Evolutionary conservation across 2,329 filamentous ascomycete species (phyloP), one percentile per base, ranked within the genome.

Genomic region (Ceratocystis papillata): DNA sequence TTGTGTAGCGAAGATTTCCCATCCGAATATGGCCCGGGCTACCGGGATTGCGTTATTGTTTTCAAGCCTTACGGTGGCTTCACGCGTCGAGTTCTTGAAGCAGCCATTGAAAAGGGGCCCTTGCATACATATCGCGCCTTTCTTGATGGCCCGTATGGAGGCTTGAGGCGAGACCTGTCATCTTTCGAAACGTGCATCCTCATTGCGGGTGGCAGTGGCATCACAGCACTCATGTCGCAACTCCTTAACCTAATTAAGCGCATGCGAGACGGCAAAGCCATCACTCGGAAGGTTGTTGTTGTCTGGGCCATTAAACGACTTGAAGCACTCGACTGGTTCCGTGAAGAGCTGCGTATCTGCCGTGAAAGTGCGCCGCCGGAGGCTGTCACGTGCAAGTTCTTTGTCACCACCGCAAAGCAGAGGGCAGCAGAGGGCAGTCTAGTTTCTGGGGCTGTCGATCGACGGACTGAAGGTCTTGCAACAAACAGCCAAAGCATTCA

Each of bases 321-420:
- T 15, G 93, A 96, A 75, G 90, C 90, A 0, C 90, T 97, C 86
- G 90, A 96, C 73, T 97, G 93, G 93, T 97, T 96, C 80, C 89
- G 90, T 70, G 92, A 96, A 76, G 93, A 96, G 75, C 80, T 96
- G 67, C 84, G 91, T 61, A 96, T 96, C 71, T 96, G 93, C 76
- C 84, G 90, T 71, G 90, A 96, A 75, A 87, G 86, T 62, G 92
- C 93, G 8, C 93, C 93, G 1, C 88, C 89, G 0, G 90, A 94
- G 73, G 88, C 89, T 37, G 89, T 96, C 7, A 89, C 89, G 28
- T 96, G 92, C 78, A 92, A 96, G 74, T 96, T 96, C 79, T 96
- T 90, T 76, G 89, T 96, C 70, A 97, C 93, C 0, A 85, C 87
- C 0, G 83, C 90, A 6, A 87, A 88, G 70, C 66, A 69, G 63